These are phyloP conservation scores for Carex littledalei DNA, from an alignment of 176 grass and related monocot genomes.

Conservation along the genomic window DNA sequence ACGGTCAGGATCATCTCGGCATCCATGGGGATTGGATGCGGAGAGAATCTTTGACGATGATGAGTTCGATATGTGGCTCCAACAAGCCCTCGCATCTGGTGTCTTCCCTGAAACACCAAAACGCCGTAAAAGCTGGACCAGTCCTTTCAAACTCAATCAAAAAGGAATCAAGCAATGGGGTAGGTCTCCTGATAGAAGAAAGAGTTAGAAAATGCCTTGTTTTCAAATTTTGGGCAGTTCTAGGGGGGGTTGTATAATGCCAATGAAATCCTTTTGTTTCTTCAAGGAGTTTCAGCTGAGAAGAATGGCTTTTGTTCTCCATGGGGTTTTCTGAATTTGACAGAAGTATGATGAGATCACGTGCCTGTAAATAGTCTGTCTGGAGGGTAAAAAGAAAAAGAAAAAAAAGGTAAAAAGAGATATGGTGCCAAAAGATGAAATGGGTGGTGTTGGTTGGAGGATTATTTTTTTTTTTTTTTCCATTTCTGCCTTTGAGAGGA, in stretches of 20 bases:
- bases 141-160: slow-evolving; percentile 82
- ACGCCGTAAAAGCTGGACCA: slow-evolving; percentile 87
- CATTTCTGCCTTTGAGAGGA: background rate
- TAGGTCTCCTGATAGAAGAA: slow-evolving; percentile 40
- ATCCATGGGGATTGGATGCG: slow-evolving; percentile 81
- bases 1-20: slow-evolving; percentile 54
- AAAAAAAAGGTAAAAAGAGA: slow-evolving; percentile 7
- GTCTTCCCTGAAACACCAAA: slow-evolving; percentile 89
- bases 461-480: slow-evolving; percentile 1
- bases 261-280: background rate
- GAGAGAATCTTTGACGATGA: slow-evolving; percentile 88
- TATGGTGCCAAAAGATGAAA: slow-evolving; percentile 1
- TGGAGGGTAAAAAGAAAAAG: background rate
- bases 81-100: slow-evolving; percentile 81
- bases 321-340: background rate
- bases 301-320: background rate
- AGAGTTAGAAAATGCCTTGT: slow-evolving; percentile 15
- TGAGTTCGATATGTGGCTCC: slow-evolving; percentile 84
- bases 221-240: background rate
- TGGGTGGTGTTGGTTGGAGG: background rate
- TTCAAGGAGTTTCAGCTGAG: slow-evolving; percentile 9
- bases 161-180: slow-evolving; percentile 82
- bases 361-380: slow-evolving; percentile 20
- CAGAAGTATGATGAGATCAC: background rate
- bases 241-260: background rate